These are phyloP conservation scores for Seiridium unicorne DNA, from an alignment of 2,329 filamentous ascomycete genomes.

Conservation along the genomic window DNA sequence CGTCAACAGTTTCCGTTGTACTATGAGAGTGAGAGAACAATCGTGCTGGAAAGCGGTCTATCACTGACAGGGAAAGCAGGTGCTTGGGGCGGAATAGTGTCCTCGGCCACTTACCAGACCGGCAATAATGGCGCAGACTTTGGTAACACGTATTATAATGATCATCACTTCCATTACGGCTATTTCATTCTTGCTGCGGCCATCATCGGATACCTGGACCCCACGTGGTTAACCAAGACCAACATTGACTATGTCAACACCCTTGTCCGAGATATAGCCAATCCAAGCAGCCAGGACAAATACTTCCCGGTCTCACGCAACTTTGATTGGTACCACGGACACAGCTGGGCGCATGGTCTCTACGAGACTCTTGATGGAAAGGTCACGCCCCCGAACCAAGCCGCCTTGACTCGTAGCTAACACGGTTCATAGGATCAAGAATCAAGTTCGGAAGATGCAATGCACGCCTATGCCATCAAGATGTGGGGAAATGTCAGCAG, in stretches of 20 bases:
- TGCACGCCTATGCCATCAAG: conserved; percentile 84
- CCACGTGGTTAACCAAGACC: conserved; percentile 62
- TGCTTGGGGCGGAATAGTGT: conserved; percentile 80
- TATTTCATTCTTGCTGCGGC: conserved; percentile 89
- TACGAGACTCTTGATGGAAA: conserved; percentile 72
- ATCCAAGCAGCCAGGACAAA: conserved; percentile 67
- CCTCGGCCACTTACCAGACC: conserved; percentile 68
- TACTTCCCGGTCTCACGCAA: conserved; percentile 79
- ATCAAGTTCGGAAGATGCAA: conserved; percentile 85
- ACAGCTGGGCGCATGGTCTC: conserved; percentile 87
- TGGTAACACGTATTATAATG: conserved; percentile 84
- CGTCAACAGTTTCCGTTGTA: conserved; percentile 65
- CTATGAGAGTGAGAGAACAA: conserved; percentile 53
- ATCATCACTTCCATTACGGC: conserved; percentile 75
- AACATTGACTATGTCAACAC: conserved; percentile 82
- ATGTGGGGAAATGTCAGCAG: conserved; percentile 85
- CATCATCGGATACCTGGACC: conserved; percentile 77
- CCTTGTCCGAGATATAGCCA: conserved; percentile 79
- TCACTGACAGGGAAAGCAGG: conserved; percentile 31
- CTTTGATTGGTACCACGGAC: conserved; percentile 94
- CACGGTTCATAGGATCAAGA: conserved; percentile 60
- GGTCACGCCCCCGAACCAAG: conserved; percentile 29
- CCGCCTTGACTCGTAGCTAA: conserved; percentile 4
- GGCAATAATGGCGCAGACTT: conserved; percentile 75
- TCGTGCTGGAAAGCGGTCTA: not conserved